Conservation (phyloP, 371 early-diverging fungal genomes). For the Mortierella sp. region DNA sequence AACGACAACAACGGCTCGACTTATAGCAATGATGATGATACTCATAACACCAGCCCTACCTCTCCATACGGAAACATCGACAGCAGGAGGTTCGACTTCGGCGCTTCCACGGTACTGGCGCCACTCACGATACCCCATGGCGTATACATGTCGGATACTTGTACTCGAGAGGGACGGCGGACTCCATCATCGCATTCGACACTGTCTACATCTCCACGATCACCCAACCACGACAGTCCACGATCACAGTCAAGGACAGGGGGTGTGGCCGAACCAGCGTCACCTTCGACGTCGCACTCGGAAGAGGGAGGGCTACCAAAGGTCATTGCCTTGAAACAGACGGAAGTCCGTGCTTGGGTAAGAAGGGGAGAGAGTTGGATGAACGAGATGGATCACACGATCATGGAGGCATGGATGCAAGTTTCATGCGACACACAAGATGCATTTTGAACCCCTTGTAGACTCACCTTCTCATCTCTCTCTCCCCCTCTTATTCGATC, state of each 20-base stretch:
- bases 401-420: background rate
- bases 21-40: background rate
- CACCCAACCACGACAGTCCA: background rate
- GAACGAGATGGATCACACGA: too few species aligned
- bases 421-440: background rate
- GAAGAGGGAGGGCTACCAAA: slow-evolving; percentile 1
- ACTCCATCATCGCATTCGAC: background rate
- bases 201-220: background rate
- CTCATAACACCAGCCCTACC: background rate
- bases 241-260: background rate
- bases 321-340: slow-evolving; percentile 27
- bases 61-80: background rate
- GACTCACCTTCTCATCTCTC: background rate
- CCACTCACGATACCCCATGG: slow-evolving; percentile 1
- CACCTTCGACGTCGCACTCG: background rate
- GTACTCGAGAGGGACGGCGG: background rate
- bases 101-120: background rate
- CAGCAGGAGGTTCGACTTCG: background rate
- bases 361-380: background rate
- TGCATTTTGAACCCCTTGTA: background rate
- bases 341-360: slow-evolving; percentile 54
- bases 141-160: background rate
- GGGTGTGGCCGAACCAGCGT: background rate
- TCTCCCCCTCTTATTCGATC: background rate
- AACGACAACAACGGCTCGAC: background rate